phyloP scores from a whole-genome alignment of 306 rosid species.

The Cicer cuneatum region DNA sequence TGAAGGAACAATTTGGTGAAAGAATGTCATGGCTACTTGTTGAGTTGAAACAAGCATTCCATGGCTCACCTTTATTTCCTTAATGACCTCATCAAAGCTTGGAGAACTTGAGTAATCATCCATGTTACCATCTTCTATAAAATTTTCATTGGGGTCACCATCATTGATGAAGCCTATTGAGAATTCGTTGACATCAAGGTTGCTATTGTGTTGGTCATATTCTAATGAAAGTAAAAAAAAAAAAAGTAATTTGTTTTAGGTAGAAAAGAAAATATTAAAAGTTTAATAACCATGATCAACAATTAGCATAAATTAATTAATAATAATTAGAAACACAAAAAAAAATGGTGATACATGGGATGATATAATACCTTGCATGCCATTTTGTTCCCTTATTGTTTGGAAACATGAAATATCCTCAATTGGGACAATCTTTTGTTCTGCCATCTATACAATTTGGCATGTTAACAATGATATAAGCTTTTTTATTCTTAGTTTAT shows the following conservation, averaged over 20 bases:
- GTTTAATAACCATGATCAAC: neutral
- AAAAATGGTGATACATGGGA: neutral
- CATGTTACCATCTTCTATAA: constrained; percentile 62
- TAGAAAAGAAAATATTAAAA: neutral
- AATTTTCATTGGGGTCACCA: constrained; percentile 55
- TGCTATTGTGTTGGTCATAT: constrained; percentile 44
- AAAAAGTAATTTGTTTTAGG: neutral
- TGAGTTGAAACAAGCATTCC: constrained; percentile 77
- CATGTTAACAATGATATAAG: constrained; percentile 3
- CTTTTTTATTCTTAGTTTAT: neutral
- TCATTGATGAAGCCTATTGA: constrained; percentile 70
- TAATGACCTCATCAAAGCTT: constrained; percentile 78
- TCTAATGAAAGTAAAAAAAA: constrained; percentile 38
- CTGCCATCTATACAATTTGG: constrained; percentile 63
- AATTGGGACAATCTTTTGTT: constrained; percentile 70
- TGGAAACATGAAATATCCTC: constrained; percentile 67
- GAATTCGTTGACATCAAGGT: constrained; percentile 57
- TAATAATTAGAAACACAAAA: neutral
- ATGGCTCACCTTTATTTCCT: constrained; percentile 72
- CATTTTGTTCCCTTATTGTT: constrained; percentile 52
- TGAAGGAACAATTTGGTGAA: constrained; percentile 82
- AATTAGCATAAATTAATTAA: neutral
- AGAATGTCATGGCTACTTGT: constrained; percentile 78
- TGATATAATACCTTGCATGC: constrained; percentile 60
- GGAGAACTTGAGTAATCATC: constrained; percentile 69